Base-by-base conservation (phyloP, 306 rosid genomes). In the Neltuma alba region DNA sequence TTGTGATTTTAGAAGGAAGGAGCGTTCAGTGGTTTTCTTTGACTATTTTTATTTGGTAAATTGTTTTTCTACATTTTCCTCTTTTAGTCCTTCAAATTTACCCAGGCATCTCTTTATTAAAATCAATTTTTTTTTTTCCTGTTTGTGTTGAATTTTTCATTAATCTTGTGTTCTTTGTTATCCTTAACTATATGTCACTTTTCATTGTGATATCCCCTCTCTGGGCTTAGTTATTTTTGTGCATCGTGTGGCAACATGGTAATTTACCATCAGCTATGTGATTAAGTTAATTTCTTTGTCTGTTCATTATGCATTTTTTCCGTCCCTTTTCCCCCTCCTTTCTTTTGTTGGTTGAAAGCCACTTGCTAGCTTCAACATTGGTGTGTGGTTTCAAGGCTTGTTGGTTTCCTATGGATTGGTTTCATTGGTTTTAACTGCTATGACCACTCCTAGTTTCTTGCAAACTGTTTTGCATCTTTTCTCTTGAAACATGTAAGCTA, bases 371-470 rank as follows among this genome's bases (percentile, higher is more conserved):
- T 75, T 79, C 36, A 47, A 18, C 72, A 30, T 48, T 70, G 21
- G 31, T 48, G 54, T 48, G 38, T 12, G 9, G 31, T 68, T 75
- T 75, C 10, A 7, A 66, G 74, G 18, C 34, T 60, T 20, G 21
- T 58, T 25, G 69, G 37, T 42, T 78, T 55, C 78, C 44, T 25
- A 9, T 69, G 74, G 73, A 69, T 37, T 69, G 74, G 42, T 41
- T 70, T 44, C 7, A 27, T 27, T 28, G 38, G 15, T 33, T 42
- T 44, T 31, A 42, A 70, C 38, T 70, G 37, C 74, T 42, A 27
- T 28, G 27, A 7, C 23, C 38, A 70, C 13, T 41, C 30, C 18
- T 31, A 31, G 28, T 71, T 48, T 54, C 65, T 67, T 66, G 81
- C 76, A 34, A 20, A 65, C 62, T 72, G 64, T 33, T 74, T 34